These are phyloP conservation scores for Candida tallmaniae DNA, from an alignment of 805 yeast species.

Conservation along the genomic window DNA sequence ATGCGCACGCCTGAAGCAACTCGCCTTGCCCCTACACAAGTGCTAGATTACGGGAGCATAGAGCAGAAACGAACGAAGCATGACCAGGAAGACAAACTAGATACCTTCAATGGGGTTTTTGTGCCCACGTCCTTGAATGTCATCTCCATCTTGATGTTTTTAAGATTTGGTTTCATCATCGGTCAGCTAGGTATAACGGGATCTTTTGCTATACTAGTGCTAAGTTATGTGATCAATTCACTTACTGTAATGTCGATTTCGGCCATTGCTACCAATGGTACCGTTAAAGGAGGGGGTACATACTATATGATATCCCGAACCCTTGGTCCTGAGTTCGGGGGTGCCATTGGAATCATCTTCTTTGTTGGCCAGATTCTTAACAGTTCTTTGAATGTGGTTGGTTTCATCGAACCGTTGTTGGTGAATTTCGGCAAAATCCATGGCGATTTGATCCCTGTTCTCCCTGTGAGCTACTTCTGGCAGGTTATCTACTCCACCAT, in stretches of 20 bases:
- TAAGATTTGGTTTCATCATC: constrained; percentile 90
- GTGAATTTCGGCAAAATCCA: constrained; percentile 63
- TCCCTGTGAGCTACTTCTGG: constrained; percentile 72
- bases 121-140: constrained; percentile 92
- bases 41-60: too few species aligned
- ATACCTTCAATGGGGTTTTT: constrained; percentile 85
- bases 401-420: constrained; percentile 86
- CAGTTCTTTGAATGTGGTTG: constrained; percentile 90
- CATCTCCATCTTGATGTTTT: constrained; percentile 87
- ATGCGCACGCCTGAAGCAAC: too few species aligned
- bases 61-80: neutral
- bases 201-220: constrained; percentile 55
- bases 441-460: constrained; percentile 51
- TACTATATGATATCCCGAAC: constrained; percentile 95
- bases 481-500: constrained; percentile 68
- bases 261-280: constrained; percentile 96
- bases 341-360: constrained; percentile 92
- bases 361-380: constrained; percentile 92
- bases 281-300: constrained; percentile 97
- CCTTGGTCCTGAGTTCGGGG: constrained; percentile 97
- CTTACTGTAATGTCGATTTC: constrained; percentile 86
- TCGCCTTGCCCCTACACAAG: too few species aligned
- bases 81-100: constrained; percentile 45
- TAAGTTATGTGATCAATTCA: constrained; percentile 77
- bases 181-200: constrained; percentile 94